Base-by-base conservation (phyloP, 2,329 filamentous ascomycete species). In the Gyromitra esculenta region DNA sequence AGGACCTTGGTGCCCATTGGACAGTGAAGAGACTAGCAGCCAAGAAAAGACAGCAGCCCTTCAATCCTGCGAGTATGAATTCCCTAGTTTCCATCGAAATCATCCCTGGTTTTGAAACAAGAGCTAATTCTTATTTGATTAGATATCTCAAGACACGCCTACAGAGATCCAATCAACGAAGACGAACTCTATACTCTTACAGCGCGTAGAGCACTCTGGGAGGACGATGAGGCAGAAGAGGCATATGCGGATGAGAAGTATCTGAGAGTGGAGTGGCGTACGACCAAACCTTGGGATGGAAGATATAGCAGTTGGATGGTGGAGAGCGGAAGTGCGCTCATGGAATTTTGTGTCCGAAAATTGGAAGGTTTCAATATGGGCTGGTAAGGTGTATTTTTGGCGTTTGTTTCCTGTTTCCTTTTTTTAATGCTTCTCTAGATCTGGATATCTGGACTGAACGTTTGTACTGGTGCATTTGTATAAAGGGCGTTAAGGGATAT, bases 101-200 rank as follows among this genome's bases (percentile, higher is more conserved):
- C 39, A 37, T 60, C 56, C n/a, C 8, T 5, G 8, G n/a, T 2
- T n/a, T 59, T 52, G 71, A 70, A 25, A 15, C 41, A 60, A 31
- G n/a, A 25, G 9, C 52, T 70, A 70, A 77, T 54, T 35, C 1
- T 9, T 35, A 31, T 52, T 31, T 45, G 21, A 35, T 25, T 45
- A 79, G 77, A 79, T 50, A 73, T 79, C 52, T 79, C 76, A 54
- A 71, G 77, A 48, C 76, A 79, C 31, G 76, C 77, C 52, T 79
- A 79, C 43, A 74, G 77, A 67, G 77, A 79, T 18, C 74, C 77
- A 37, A 67, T 69, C 13, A 69, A 68, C 37, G 70, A 74, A 15
- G 75, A 77, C 31, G 75, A 75, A 39, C 45, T 64, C 21, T 59
- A 64, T 45, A 56, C 18, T 21, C 31, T 64, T 18, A 31, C 72